Conservation (phyloP, 2,329 filamentous ascomycete genomes). For the Penicillium sp. region DNA sequence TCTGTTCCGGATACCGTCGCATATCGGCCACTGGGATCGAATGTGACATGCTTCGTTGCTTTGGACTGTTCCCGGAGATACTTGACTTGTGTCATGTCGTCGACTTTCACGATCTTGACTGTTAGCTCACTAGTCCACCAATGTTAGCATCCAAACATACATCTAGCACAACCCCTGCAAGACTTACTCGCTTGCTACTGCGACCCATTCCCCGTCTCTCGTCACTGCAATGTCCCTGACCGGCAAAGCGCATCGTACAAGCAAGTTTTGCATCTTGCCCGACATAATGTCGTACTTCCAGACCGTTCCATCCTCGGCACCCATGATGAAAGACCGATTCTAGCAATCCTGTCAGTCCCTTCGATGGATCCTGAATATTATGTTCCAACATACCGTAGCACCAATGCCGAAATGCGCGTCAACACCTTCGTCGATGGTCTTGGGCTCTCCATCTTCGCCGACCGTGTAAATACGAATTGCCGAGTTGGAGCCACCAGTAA, state of each 20-base stretch:
- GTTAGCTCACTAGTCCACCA: constrained; percentile 65
- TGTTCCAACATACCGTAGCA: constrained; percentile 55
- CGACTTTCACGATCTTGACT: constrained; percentile 81
- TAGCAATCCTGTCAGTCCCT: constrained; percentile 28
- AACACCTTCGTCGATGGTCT: constrained; percentile 84
- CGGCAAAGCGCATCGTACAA: constrained; percentile 80
- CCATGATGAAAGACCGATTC: constrained; percentile 82
- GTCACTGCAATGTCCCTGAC: constrained; percentile 83
- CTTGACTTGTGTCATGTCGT: constrained; percentile 72
- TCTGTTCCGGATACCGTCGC: constrained; percentile 83
- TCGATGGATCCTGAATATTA: not conserved
- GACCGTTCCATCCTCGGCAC: constrained; percentile 93
- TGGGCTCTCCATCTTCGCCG: constrained; percentile 86
- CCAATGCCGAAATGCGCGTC: constrained; percentile 81
- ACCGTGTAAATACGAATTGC: constrained; percentile 90
- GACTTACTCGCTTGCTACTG: constrained; percentile 84
- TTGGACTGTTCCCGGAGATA: constrained; percentile 79
- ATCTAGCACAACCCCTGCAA: not conserved
- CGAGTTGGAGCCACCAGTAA: constrained; percentile 92
- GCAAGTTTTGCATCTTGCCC: constrained; percentile 69
- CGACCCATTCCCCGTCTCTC: constrained; percentile 78
- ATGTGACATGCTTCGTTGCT: constrained; percentile 87
- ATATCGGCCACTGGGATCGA: constrained; percentile 74
- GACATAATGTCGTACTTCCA: constrained; percentile 82
- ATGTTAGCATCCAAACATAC: constrained; percentile 10